Base-by-base conservation (phyloP, 169 alveolate species). In the Condylostoma magnum region DNA sequence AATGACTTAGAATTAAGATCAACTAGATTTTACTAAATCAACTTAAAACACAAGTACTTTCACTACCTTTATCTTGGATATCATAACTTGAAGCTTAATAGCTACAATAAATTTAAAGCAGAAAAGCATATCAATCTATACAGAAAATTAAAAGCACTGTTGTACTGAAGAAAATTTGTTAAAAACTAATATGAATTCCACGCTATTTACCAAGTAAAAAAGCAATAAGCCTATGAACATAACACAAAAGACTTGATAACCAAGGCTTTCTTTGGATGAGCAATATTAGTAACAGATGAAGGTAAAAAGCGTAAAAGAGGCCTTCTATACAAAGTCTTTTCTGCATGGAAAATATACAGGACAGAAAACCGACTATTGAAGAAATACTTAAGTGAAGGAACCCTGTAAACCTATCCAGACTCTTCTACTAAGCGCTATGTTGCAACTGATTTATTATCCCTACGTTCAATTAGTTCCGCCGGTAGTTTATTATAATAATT, bases 321-420 rank as follows among this genome's bases (percentile, higher is more conserved):
- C 10, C 20, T 63, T 5, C 27, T 44, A 36, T 41, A 63, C 33
- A 43, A 54, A 22, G 31, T 63, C 20, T 63, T 63, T 31, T 25
- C 44, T 6, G 73, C 50, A 10, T 63, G 73, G 73, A 63, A 63
- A 63, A 37, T 63, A 5, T 25, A n/a, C 1, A 28, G 58, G 12
- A 37, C 58, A n/a, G 73, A 63, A 63, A 63, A 46, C 6, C 22
- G 58, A 27, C 41, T 63, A 44, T 34, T 63, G 15, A 22, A 33
- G 43, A 63, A 46, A 28, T 63, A 63, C 31, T 28, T 63, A 4
- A 37, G 18, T 22, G 73, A 63, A 43, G 46, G 73, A 36, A 63
- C 38, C 31, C n/a, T 63, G 5, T 20, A 36, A 43, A 57, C 38
- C 25, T 43, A 41, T 18, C 46, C 38, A 28, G 12, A 43, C 22